These are phyloP conservation scores for Neurospora sublineolata DNA, from an alignment of 495 filamentous ascomycete species.

Conservation along the genomic window DNA sequence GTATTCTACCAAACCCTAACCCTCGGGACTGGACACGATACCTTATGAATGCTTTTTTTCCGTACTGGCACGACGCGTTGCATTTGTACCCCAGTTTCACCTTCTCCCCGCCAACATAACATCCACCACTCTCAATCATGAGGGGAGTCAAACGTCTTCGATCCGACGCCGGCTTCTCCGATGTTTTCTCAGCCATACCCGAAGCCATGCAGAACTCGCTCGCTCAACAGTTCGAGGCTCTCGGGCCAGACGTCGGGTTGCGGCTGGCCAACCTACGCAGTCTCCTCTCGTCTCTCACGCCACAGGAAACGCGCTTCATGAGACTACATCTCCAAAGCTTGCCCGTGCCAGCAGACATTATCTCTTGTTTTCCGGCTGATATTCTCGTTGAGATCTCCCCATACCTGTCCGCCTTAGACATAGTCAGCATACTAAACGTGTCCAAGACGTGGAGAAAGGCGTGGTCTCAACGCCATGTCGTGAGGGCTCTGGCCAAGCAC, in stretches of 20 bases:
- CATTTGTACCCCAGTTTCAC: background rate
- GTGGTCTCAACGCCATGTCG: slow-evolving; percentile 14
- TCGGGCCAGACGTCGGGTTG: background rate
- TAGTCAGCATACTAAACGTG: slow-evolving; percentile 15
- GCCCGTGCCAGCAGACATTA: slow-evolving; percentile 15
- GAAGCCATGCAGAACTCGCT: background rate
- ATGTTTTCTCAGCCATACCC: background rate
- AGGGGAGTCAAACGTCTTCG: background rate
- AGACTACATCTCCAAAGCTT: slow-evolving; percentile 10
- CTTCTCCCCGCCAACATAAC: background rate
- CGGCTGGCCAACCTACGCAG: slow-evolving; percentile 2
- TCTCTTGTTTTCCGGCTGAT: slow-evolving; percentile 23
- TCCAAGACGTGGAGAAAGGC: slow-evolving; percentile 23
- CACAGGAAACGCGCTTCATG: slow-evolving; percentile 16
- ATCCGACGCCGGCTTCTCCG: background rate
- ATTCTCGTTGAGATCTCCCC: slow-evolving; percentile 17
- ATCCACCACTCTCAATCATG: background rate
- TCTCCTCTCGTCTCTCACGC: slow-evolving; percentile 6
- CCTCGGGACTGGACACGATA: background rate
- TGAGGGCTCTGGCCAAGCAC: slow-evolving; percentile 5
- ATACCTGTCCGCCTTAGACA: slow-evolving; percentile 12
- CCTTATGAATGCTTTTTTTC: background rate
- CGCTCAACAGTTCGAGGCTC: background rate
- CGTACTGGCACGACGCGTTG: background rate
- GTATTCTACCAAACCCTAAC: background rate